These are phyloP conservation scores for Reticulascus tulasneorum DNA, from an alignment of 2,329 filamentous ascomycete species.

Conservation along the genomic window DNA sequence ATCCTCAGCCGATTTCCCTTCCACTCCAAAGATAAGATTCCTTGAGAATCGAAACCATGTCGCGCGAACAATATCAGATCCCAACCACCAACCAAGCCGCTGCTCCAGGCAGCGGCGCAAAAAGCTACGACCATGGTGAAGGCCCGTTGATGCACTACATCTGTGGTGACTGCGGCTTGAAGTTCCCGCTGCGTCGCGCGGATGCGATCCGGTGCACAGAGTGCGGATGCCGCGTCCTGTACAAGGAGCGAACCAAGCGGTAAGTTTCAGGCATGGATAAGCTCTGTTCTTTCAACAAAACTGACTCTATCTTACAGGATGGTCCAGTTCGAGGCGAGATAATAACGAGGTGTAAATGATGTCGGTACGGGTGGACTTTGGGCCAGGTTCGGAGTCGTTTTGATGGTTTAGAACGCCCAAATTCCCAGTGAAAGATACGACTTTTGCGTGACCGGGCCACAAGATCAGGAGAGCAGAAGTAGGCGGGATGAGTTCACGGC, in stretches of 20 bases:
- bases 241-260: slow-evolving; percentile 98
- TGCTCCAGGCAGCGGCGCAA: slow-evolving; percentile 37
- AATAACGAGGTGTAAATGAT: too few species aligned
- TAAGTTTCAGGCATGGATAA: slow-evolving; percentile 47
- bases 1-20: not conserved
- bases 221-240: slow-evolving; percentile 91
- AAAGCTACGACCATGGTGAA: slow-evolving; percentile 37
- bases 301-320: slow-evolving; percentile 56
- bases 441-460: too few species aligned
- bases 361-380: too few species aligned
- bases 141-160: slow-evolving; percentile 63
- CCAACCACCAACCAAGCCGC: slow-evolving; percentile 50
- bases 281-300: not conserved
- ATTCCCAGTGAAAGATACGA: too few species aligned
- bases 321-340: slow-evolving; percentile 98
- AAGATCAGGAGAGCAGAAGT: too few species aligned
- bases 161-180: slow-evolving; percentile 81
- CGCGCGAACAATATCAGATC: slow-evolving; percentile 75
- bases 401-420: too few species aligned
- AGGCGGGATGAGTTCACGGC: too few species aligned
- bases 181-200: slow-evolving; percentile 70
- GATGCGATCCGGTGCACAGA: slow-evolving; percentile 85
- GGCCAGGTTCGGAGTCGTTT: too few species aligned
- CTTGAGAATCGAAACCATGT: slow-evolving; percentile 38
- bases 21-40: not conserved